A percentile compares a stretch with the other conserved stretches of the same genome.
Evolutionary conservation across 2,329 filamentous ascomycete species (phyloP).

Genomic region (Colletotrichum sidae): DNA sequence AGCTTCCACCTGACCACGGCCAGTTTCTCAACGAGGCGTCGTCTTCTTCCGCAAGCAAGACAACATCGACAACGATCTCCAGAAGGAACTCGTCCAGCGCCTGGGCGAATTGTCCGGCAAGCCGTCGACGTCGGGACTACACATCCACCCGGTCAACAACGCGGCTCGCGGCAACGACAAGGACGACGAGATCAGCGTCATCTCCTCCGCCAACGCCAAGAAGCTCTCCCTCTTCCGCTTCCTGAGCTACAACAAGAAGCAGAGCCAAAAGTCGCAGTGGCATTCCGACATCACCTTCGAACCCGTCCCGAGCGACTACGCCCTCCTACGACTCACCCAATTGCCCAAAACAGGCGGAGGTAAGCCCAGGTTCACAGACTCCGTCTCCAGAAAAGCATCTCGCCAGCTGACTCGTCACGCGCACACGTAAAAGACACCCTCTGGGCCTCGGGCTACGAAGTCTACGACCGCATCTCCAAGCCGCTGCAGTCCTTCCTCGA

Average conservation of each 20-base stretch:
- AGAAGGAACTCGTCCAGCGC: constrained; percentile 73
- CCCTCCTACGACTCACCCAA: constrained; percentile 64
- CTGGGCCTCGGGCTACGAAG: constrained; percentile 66
- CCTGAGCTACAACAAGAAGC: constrained; percentile 53
- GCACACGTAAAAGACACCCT: constrained; percentile 46
- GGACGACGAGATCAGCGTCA: constrained; percentile 73
- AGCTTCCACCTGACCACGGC: accelerated
- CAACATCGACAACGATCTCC: constrained; percentile 69
- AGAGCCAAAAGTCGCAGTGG: constrained; percentile 62
- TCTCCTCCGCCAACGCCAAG: constrained; percentile 67
- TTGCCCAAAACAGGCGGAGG: constrained; percentile 66
- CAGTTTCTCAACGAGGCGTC: constrained; percentile 76
- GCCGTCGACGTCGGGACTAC: constrained; percentile 65
- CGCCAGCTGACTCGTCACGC: neutral
- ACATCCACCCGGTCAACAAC: constrained; percentile 71
- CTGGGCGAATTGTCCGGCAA: constrained; percentile 70
- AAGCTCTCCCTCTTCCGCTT: constrained; percentile 58
- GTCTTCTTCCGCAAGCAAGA: constrained; percentile 78
- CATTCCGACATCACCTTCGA: constrained; percentile 76
- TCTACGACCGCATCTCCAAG: constrained; percentile 72
- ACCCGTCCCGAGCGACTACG: constrained; percentile 72
- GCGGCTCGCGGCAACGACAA: constrained; percentile 61
- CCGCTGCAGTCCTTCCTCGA: constrained; percentile 70
- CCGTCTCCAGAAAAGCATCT: no score
- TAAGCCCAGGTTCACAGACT: constrained; percentile 40